Conservation (phyloP, 495 filamentous ascomycete species). For the Parathielavia hyrcaniae region DNA sequence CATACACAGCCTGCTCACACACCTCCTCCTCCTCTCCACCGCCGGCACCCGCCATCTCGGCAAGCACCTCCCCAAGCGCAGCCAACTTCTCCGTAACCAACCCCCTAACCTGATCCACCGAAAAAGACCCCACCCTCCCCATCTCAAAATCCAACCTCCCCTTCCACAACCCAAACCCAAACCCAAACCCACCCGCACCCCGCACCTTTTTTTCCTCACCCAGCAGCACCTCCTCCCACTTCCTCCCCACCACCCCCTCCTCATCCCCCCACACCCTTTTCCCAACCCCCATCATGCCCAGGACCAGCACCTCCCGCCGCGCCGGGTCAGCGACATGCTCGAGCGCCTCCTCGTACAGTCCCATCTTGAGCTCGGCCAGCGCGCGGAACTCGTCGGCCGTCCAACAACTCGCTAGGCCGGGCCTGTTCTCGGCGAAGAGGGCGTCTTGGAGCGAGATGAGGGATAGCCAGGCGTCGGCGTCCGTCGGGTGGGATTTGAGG, state of each 20-base stretch:
- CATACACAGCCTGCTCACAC: slow-evolving; percentile 54
- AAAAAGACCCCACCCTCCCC: slow-evolving; percentile 59
- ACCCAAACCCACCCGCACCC: too few relatives aligned
- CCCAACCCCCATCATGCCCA: slow-evolving; percentile 67
- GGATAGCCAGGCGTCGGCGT: slow-evolving; percentile 66
- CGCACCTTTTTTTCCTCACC: slow-evolving; percentile 49
- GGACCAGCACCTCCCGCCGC: slow-evolving; percentile 39
- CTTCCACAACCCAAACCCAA: slow-evolving; percentile 60
- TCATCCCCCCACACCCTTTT: slow-evolving; percentile 71
- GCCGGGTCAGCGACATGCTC: slow-evolving; percentile 40
- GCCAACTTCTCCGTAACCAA: slow-evolving; percentile 53
- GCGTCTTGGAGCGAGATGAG: slow-evolving; percentile 69
- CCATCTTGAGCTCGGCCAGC: slow-evolving; percentile 70
- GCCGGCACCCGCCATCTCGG: slow-evolving; percentile 11
- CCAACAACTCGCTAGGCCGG: slow-evolving; percentile 39
- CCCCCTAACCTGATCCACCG: slow-evolving; percentile 55
- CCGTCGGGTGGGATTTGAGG: slow-evolving; percentile 56
- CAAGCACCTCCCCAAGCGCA: slow-evolving; percentile 38
- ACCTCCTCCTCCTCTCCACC: slow-evolving; percentile 24
- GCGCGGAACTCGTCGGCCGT: slow-evolving; percentile 53
- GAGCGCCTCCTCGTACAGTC: slow-evolving; percentile 76
- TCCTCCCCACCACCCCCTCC: slow-evolving; percentile 50
- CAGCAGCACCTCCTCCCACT: slow-evolving; percentile 51
- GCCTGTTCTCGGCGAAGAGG: slow-evolving; percentile 47
- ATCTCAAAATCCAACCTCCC: slow-evolving; percentile 72